Conservation (phyloP, 2,329 filamentous ascomycete species). For the Cladosporium cucumerinum region DNA sequence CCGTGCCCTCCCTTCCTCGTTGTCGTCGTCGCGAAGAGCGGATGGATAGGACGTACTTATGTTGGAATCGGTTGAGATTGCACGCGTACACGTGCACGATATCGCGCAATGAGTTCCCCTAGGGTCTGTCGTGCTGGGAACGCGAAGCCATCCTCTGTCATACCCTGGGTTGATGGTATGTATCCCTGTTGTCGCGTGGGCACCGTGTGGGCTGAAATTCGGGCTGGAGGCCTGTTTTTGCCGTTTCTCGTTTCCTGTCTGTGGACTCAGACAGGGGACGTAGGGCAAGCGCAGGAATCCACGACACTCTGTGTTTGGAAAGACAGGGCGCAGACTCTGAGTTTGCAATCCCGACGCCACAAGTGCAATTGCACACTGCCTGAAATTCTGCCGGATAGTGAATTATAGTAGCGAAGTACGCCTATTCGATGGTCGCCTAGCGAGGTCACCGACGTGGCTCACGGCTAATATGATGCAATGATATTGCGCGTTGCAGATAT, state of each 20-base stretch:
- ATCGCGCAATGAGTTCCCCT: conserved; percentile 1
- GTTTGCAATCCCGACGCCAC: not conserved
- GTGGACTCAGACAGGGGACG: conserved; percentile 6
- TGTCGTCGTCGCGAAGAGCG: not conserved
- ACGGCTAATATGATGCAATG: conserved; percentile 9
- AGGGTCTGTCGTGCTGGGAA: not conserved
- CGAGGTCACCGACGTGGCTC: not conserved
- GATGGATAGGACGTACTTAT: not conserved
- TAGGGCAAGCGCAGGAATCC: not conserved
- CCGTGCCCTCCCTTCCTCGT: not conserved
- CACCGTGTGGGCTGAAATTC: conserved; percentile 2
- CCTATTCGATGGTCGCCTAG: not conserved
- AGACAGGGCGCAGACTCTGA: not conserved
- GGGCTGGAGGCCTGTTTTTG: not conserved
- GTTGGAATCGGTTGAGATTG: not conserved
- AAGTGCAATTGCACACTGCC: not conserved
- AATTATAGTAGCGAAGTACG: not conserved
- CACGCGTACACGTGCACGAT: not conserved
- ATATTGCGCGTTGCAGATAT: not conserved
- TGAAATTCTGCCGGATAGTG: not conserved
- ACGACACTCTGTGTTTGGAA: not conserved
- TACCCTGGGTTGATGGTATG: conserved; percentile 6
- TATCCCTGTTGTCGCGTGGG: conserved; percentile 16
- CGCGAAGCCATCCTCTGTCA: not conserved
- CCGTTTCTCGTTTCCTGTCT: not conserved